Base-by-base conservation (phyloP, 371 early-diverging fungal genomes). In the Rhizopus sp. region DNA sequence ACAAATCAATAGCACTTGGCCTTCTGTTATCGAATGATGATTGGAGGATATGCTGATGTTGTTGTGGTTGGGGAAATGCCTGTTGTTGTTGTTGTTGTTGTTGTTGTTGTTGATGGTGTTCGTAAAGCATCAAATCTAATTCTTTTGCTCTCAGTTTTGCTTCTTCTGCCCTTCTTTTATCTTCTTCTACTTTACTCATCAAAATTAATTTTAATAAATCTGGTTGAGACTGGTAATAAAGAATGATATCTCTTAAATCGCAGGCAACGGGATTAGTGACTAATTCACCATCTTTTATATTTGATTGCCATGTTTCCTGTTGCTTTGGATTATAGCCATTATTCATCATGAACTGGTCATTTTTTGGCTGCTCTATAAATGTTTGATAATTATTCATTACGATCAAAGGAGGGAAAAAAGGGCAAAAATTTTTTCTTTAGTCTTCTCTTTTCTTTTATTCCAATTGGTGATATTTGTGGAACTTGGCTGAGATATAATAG, bases 101-200 rank as follows among this genome's bases (percentile, higher is more conserved):
- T 33, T 54, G 9, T 45, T 42, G n/a, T 55, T 71, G 68, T 29
- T 71, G 72, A 13, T 69, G 72, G 31, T 69, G 67, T 49, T 73
- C 70, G 17, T 72, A 41, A 39, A 77, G 56, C 6, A 77, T 29
- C 35, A 73, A 45, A 51, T 78, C 79, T 0, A 78, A 47, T 52
- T 73, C 74, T 59, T 78, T 78, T 1, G 76, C 74, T 39, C 71
- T 60, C 30, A 85, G 64, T 52, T 66, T 66, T 5, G 79, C 79
- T 62, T 78, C 79, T 59, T 75, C 79, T 6, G 74, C 53, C 54
- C 77, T 70, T 37, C 87, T 79, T 51, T 82, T 80, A 52, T 86
- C 87, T 63, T 86, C 87, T 58, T 86, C 83, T 2, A 84, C 82
- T 66, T 84, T 86, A 53, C 84, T 82, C 9, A 77, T 54, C 40